These are phyloP conservation scores for Picochlorum costavermella DNA, from an alignment of 139 green algal species.

Conservation along the genomic window DNA sequence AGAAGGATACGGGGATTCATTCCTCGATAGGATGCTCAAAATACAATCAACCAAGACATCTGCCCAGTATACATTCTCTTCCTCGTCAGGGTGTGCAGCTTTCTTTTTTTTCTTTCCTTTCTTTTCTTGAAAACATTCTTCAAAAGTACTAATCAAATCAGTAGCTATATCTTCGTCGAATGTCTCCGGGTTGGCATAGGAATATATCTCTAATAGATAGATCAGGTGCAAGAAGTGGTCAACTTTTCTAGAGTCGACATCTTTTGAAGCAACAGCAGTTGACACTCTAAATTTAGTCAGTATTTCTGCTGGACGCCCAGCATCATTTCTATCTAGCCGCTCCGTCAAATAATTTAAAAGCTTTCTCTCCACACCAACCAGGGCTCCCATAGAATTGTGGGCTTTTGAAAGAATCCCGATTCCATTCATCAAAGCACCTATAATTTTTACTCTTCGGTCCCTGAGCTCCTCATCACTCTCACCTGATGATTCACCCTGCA, in stretches of 20 bases:
- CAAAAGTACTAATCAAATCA: constrained; percentile 31
- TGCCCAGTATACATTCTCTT: constrained; percentile 39
- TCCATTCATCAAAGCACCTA: constrained; percentile 1
- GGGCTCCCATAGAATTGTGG: constrained; percentile 12
- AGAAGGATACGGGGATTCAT: constrained; percentile 36
- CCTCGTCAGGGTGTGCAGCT: constrained; percentile 6
- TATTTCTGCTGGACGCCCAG: too few species aligned
- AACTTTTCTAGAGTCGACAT: constrained; percentile 2
- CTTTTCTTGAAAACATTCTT: constrained; percentile 19
- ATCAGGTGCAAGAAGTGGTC: constrained; percentile 34
- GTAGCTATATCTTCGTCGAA: constrained; percentile 38
- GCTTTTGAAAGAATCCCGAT: background rate
- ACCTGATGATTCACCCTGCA: background rate
- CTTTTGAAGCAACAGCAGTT: background rate
- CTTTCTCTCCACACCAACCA: background rate
- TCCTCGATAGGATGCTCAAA: constrained; percentile 53
- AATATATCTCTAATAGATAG: constrained; percentile 52
- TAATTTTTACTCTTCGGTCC: background rate
- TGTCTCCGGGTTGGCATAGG: constrained; percentile 34
- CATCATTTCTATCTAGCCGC: too few species aligned
- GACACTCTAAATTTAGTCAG: too few species aligned
- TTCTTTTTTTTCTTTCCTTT: constrained; percentile 2
- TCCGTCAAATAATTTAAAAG: background rate
- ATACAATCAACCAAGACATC: constrained; percentile 69
- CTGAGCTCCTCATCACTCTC: background rate